Conservation (phyloP, 768 basidiomycete genomes). For the Lactarius tabidus region DNA sequence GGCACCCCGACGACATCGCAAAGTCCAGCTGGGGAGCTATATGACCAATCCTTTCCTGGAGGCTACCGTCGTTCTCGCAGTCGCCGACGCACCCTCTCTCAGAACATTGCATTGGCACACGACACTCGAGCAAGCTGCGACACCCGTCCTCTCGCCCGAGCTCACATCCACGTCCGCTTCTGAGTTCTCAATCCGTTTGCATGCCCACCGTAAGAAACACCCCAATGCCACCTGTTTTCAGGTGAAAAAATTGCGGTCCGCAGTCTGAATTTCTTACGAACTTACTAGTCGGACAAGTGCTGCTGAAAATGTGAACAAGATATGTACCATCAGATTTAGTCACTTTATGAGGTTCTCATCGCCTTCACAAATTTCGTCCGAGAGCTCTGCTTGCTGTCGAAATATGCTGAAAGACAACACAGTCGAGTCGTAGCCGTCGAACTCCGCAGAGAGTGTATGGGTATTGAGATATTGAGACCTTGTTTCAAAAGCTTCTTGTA, state of each 20-base stretch:
- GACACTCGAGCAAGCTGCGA: too few relatives aligned
- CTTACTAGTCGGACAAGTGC: neutral
- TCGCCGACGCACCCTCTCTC: too few relatives aligned
- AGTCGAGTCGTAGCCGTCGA: neutral
- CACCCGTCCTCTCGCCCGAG: too few relatives aligned
- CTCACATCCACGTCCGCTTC: too few relatives aligned
- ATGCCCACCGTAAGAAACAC: neutral
- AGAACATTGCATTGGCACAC: too few relatives aligned
- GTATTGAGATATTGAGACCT: too few relatives aligned
- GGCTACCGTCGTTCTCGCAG: too few relatives aligned
- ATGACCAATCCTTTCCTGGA: too few relatives aligned
- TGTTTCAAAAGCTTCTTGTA: too few relatives aligned
- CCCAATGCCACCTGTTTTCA: neutral
- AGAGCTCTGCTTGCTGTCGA: neutral
- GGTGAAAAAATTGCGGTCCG: neutral
- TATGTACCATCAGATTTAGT: neutral
- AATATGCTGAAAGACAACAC: neutral
- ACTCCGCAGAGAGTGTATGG: neutral
- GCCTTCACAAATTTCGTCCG: neutral
- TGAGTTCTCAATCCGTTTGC: too few relatives aligned
- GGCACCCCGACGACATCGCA: neutral
- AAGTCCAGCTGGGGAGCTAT: too few relatives aligned
- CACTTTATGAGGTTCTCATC: neutral
- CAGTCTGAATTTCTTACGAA: neutral
- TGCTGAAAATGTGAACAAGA: neutral